phyloP scores from a whole-genome alignment of 1,139 yeast species.

The Zhuliangozyma blackwelliae region DNA sequence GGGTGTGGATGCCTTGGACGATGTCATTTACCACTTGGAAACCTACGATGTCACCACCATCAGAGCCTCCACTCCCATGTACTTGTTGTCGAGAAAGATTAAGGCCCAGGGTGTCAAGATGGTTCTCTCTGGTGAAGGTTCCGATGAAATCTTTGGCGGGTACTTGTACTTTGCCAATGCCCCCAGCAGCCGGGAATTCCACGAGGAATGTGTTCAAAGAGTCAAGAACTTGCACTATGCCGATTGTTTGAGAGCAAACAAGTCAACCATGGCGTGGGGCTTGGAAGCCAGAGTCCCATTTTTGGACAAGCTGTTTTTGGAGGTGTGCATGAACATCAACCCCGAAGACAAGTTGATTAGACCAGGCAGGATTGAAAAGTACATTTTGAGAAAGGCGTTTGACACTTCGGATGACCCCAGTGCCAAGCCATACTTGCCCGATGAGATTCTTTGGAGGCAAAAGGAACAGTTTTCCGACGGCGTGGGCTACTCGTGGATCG shows the following conservation, averaged over 20 bases:
- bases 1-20: conserved; percentile 92
- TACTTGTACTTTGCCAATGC: conserved; percentile 96
- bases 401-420: conserved; percentile 75
- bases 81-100: conserved; percentile 89
- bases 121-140: conserved; percentile 98
- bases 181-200: conserved; percentile 89
- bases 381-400: conserved; percentile 93
- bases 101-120: conserved; percentile 99
- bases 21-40: conserved; percentile 92
- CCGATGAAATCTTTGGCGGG: conserved; percentile 98
- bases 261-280: conserved; percentile 99
- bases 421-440: conserved; percentile 82
- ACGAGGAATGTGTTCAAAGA: conserved; percentile 88
- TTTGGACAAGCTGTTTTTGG: conserved; percentile 89
- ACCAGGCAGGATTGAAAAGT: conserved; percentile 82
- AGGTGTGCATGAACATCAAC: conserved; percentile 89
- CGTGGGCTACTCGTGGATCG: conserved; percentile 99
- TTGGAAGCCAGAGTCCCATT: conserved; percentile 99
- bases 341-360: conserved; percentile 88
- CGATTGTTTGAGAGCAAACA: conserved; percentile 98
- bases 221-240: conserved; percentile 96
- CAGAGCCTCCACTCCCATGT: conserved; percentile 99
- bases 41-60: conserved; percentile 98
- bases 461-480: conserved; percentile 99
- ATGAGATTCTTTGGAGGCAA: conserved; percentile 98